Evolutionary conservation across 768 basidiomycete species (phyloP).

Genomic region (Boletales sp.): DNA sequence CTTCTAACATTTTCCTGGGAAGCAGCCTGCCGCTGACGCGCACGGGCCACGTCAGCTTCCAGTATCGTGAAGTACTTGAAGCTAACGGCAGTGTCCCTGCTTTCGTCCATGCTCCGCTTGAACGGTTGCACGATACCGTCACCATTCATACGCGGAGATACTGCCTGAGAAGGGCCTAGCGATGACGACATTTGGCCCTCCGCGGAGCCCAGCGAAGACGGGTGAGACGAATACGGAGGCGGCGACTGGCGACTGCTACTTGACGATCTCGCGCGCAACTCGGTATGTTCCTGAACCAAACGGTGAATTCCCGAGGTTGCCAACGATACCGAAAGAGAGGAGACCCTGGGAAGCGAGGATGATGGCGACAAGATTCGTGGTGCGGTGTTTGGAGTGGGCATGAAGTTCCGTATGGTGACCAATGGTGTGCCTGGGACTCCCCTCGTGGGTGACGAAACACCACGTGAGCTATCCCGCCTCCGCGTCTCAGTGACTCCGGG

Average conservation of each 20-base stretch:
- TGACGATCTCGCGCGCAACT: conserved; percentile 12
- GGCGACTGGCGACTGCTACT: conserved; percentile 26
- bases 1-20: conserved; percentile 5
- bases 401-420: conserved; percentile 51
- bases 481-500: conserved; percentile 13
- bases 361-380: conserved; percentile 37
- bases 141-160: conserved; percentile 23
- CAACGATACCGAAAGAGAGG: conserved; percentile 70
- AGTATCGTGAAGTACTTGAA: conserved; percentile 45
- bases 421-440: conserved; percentile 32
- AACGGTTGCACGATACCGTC: conserved; percentile 34
- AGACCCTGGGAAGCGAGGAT: conserved; percentile 41
- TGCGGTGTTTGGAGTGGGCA: conserved; percentile 41
- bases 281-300: conserved; percentile 22
- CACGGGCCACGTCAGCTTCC: conserved; percentile 36
- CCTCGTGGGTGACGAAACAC: conserved; percentile 14
- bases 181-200: conserved; percentile 21
- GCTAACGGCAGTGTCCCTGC: conserved; percentile 44
- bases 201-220: conserved; percentile 28
- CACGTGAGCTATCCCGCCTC: conserved; percentile 19
- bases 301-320: conserved; percentile 56
- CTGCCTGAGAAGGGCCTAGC: conserved; percentile 9
- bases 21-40: conserved; percentile 15
- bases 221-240: conserved; percentile 36
- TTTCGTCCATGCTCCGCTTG: conserved; percentile 45